phyloP scores from a whole-genome alignment of 805 yeast genomes.

The Barnettozyma sp. region DNA sequence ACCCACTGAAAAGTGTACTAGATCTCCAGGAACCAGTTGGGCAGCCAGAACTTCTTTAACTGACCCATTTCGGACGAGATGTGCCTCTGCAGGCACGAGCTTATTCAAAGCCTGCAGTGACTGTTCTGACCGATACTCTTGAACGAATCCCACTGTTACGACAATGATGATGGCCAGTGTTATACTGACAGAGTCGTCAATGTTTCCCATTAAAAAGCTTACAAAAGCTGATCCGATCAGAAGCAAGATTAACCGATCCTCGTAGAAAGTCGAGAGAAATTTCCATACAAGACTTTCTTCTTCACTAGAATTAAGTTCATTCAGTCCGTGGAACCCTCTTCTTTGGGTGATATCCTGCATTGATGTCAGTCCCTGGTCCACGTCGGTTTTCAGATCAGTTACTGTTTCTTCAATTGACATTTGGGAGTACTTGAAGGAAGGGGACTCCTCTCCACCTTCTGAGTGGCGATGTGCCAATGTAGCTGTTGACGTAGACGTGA shows the following conservation, averaged over 20 bases:
- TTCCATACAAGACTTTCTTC: slow-evolving; percentile 65
- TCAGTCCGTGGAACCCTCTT: slow-evolving; percentile 69
- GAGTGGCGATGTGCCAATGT: too few species aligned
- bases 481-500: slow-evolving; percentile 14
- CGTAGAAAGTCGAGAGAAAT: slow-evolving; percentile 74
- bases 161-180: slow-evolving; percentile 89
- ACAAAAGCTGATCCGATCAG: slow-evolving; percentile 85
- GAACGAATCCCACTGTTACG: slow-evolving; percentile 95
- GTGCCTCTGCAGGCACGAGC: slow-evolving; percentile 95
- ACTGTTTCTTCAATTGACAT: slow-evolving; percentile 61
- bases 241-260: slow-evolving; percentile 84
- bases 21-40: slow-evolving; percentile 89
- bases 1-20: slow-evolving; percentile 84
- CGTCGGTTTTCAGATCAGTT: slow-evolving; percentile 54
- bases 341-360: slow-evolving; percentile 67
- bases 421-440: slow-evolving; percentile 60
- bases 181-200: slow-evolving; percentile 92
- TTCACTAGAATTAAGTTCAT: slow-evolving; percentile 72
- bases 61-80: slow-evolving; percentile 74
- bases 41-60: slow-evolving; percentile 81
- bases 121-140: slow-evolving; percentile 93
- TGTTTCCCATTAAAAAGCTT: slow-evolving; percentile 89
- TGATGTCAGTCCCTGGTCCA: slow-evolving; percentile 52
- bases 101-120: slow-evolving; percentile 88
- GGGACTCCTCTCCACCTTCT: slow-evolving; percentile 40